Conservation (phyloP, 1,139 yeast genomes). For the Nakaseomyces delphensis region DNA sequence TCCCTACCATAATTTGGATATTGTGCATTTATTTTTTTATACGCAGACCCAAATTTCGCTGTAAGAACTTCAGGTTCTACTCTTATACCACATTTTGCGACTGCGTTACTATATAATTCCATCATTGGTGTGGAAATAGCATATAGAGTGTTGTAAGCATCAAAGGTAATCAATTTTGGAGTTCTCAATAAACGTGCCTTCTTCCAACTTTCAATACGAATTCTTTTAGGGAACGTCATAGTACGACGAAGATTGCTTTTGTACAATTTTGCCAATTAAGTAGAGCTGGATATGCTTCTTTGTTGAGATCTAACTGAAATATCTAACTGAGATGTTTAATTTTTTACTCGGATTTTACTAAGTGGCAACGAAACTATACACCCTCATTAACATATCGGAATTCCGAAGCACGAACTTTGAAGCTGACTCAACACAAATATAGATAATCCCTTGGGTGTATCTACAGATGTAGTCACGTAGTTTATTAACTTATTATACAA, state of each 20-base stretch:
- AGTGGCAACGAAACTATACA: too few relatives aligned
- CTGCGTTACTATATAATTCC: slow-evolving; percentile 44
- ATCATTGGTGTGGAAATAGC: slow-evolving; percentile 47
- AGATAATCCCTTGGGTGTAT: too few relatives aligned
- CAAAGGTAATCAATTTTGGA: slow-evolving; percentile 52
- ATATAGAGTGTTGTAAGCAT: slow-evolving; percentile 59
- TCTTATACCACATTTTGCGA: slow-evolving; percentile 37
- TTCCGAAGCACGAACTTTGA: too few relatives aligned
- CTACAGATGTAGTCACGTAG: too few relatives aligned
- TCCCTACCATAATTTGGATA: slow-evolving; percentile 58
- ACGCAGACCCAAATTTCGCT: slow-evolving; percentile 27
- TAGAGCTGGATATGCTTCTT: too few relatives aligned
- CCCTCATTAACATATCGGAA: too few relatives aligned
- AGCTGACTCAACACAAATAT: too few relatives aligned
- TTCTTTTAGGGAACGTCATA: slow-evolving; percentile 18
- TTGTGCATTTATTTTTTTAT: slow-evolving; percentile 27
- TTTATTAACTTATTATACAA: neutral
- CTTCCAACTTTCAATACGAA: slow-evolving; percentile 9
- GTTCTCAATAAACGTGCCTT: slow-evolving; percentile 11
- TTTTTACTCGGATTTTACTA: too few relatives aligned
- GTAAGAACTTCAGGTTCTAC: slow-evolving; percentile 32
- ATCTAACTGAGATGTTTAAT: too few relatives aligned
- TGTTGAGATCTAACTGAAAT: too few relatives aligned
- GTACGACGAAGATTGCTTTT: too few relatives aligned
- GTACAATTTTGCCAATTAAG: too few relatives aligned